Evolutionary conservation across 2,329 filamentous ascomycete species (phyloP).

Genomic region (Metarhizium robertsii): DNA sequence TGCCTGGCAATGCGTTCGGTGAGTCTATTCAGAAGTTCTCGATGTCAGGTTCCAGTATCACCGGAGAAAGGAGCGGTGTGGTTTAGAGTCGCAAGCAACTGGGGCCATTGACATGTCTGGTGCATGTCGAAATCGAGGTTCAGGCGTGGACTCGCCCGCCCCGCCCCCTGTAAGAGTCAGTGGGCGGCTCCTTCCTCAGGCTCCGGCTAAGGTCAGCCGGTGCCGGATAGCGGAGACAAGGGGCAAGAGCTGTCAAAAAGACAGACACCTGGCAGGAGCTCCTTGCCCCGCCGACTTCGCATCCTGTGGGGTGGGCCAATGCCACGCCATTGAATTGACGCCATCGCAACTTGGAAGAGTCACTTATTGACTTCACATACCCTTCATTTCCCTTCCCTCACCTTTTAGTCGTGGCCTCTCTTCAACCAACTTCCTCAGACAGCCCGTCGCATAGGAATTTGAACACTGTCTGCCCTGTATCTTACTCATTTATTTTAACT

Average conservation of each 20-base stretch:
- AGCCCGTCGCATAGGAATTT: not conserved
- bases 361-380: not conserved
- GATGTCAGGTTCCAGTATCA: not conserved
- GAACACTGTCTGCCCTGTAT: not conserved
- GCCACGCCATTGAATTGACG: constrained; percentile 6
- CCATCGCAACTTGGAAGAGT: constrained; percentile 6
- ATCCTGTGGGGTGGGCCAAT: not conserved
- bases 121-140: not conserved
- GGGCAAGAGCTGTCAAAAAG: no score
- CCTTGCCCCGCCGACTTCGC: constrained; percentile 3
- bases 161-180: not conserved
- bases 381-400: not conserved
- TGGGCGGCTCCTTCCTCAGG: not conserved
- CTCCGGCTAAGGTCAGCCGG: not conserved
- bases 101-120: no score
- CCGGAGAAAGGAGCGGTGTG: not conserved
- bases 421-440: not conserved
- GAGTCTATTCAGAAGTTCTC: not conserved
- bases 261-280: no score
- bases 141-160: not conserved
- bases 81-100: not conserved
- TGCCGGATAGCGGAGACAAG: no score
- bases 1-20: not conserved
- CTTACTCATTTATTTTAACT: not conserved
- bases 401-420: no score